Evolutionary conservation across 2,329 filamentous ascomycete genomes (phyloP).

Genomic region (Aschersonia sp.): DNA sequence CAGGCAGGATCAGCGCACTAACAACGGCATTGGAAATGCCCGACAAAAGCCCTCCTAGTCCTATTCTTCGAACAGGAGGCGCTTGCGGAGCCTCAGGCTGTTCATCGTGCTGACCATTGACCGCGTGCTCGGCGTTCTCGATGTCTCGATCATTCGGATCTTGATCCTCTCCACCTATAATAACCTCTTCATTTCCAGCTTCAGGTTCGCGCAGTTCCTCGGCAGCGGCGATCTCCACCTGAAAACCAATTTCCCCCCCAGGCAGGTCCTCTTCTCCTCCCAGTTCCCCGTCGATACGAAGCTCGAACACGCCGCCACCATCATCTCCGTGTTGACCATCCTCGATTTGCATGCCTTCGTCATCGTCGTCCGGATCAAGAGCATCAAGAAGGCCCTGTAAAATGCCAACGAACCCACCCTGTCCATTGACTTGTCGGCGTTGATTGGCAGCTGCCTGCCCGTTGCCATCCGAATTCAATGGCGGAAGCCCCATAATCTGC

Average conservation of each 20-base stretch:
- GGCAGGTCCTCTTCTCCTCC: too few relatives aligned
- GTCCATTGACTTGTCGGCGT: slow-evolving; percentile 7
- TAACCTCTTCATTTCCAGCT: neutral
- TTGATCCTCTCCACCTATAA: neutral
- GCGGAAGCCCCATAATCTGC: slow-evolving; percentile 25
- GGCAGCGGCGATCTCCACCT: neutral
- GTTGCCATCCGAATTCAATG: slow-evolving; percentile 9
- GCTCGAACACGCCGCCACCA: slow-evolving; percentile 2
- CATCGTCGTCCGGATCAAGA: slow-evolving; percentile 19
- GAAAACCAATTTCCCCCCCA: neutral
- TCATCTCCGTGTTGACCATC: slow-evolving; percentile 1
- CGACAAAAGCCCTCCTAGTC: slow-evolving; percentile 22
- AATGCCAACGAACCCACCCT: slow-evolving; percentile 19
- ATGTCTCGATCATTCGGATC: neutral
- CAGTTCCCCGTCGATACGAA: neutral
- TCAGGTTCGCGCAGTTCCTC: neutral
- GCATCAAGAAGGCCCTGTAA: slow-evolving; percentile 22
- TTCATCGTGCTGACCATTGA: slow-evolving; percentile 8
- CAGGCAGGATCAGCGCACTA: slow-evolving; percentile 59
- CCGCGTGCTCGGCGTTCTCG: neutral
- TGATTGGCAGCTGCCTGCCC: slow-evolving; percentile 8
- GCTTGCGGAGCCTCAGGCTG: slow-evolving; percentile 19
- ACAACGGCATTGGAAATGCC: slow-evolving; percentile 34
- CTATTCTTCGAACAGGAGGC: slow-evolving; percentile 17
- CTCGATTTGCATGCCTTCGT: neutral